A percentile compares a stretch with the other conserved stretches of the same genome.
Conservation (phyloP, 257 asterid genomes). For the Jasminum sambac region DNA sequence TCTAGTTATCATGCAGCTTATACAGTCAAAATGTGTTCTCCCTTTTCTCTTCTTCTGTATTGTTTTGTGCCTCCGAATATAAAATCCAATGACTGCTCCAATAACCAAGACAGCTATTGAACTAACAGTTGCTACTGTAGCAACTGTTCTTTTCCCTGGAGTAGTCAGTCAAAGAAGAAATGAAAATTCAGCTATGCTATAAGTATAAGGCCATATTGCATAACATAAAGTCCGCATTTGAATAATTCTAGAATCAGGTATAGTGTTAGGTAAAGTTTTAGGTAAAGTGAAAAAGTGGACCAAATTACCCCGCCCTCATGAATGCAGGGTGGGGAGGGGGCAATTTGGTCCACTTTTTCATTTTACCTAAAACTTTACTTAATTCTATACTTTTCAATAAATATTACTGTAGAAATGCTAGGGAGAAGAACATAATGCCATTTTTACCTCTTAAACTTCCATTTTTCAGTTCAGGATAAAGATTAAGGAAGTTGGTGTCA, state of each 20-base stretch:
- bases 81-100: slow-evolving; percentile 20
- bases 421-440: neutral
- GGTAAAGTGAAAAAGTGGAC: too few species aligned
- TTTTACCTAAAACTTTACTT: too few species aligned
- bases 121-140: slow-evolving; percentile 14
- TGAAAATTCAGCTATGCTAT: too few species aligned
- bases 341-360: too few species aligned
- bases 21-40: neutral
- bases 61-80: slow-evolving; percentile 20
- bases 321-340: too few species aligned
- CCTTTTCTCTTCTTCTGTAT: slow-evolving; percentile 34
- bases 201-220: too few species aligned
- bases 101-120: slow-evolving; percentile 11
- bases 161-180: neutral
- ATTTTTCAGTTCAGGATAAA: slow-evolving; percentile 28
- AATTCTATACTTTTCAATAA: neutral
- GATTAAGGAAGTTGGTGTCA: slow-evolving; percentile 43
- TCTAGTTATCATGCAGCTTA: neutral
- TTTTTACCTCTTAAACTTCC: slow-evolving; percentile 10
- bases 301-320: too few species aligned
- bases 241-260: too few species aligned
- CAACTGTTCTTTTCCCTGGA: slow-evolving; percentile 14
- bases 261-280: too few species aligned
- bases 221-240: too few species aligned
- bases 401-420: neutral